Base-by-base conservation (phyloP, 305 asterid species). In the Solanum chacoense region DNA sequence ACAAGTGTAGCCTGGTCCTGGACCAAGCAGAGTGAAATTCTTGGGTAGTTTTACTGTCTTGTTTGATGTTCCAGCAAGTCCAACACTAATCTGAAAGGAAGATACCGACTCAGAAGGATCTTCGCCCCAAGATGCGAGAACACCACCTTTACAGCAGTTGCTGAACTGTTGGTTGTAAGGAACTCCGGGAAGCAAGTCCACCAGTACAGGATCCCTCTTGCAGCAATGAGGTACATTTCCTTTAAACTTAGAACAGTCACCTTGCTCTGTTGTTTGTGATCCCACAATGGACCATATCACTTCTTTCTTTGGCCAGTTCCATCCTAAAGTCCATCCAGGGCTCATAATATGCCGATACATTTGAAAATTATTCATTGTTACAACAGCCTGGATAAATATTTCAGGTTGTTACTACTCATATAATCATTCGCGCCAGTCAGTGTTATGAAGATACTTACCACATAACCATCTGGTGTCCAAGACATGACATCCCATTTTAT, bases 261-360 rank as follows among this genome's bases (percentile, higher is more conserved):
- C 99, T 92, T 96, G 99, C 73, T 95, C 99, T 7, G 96, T 96
- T 11, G 99, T 88, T 87, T 95, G 97, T 42, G 99, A 96, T n/a
- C 98, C 98, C 8, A 95, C 97, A 85, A 94, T 92, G 24, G 98
- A 93, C 98, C 98, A 95, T 67, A 96, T 95, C 87, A 95, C 98
- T 89, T 96, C 98, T 91, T 94, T 95, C 94, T 94, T 96, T 22
- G 96, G 92, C 98, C 98, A 96, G 26, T 93, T 92, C 98, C 98
- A 96, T 26, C 94, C 90, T 84, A 95, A 65, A 50, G 96, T 95
- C 99, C 99, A 96, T 0, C 98, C 98, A 0, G 98, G 99, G 90
- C 94, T 94, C 92, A 92, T 93, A 45, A 93, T 94, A 90, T 94
- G 96, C 26, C 97, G 95, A 84, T 94, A 96, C 93, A 93, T 91